Percentiles rank a stretch among this genome's conserved stretches.
Evolutionary conservation across 768 basidiomycete genomes (phyloP).

Genomic region (Leccinum variicolor): DNA sequence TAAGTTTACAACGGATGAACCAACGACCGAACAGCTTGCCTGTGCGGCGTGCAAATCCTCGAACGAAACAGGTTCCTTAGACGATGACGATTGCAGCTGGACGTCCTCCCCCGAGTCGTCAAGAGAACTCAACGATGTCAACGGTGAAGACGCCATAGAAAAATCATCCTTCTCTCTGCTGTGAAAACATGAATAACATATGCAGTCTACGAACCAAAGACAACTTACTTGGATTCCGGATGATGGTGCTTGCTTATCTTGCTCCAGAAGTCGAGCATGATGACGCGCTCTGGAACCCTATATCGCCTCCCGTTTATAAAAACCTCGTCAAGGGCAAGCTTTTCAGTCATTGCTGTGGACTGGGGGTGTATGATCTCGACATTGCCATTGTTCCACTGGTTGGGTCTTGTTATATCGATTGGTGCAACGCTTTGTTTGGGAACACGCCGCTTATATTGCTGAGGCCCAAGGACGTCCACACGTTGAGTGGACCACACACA

Average conservation of each 20-base stretch:
- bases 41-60: conserved; percentile 62
- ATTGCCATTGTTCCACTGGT: conserved; percentile 86
- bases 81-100: conserved; percentile 22
- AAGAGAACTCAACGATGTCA: conserved; percentile 71
- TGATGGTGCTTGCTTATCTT: conserved; percentile 55
- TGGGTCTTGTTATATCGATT: conserved; percentile 72
- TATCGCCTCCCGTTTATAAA: conserved; percentile 87
- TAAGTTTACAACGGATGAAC: conserved; percentile 11
- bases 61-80: conserved; percentile 27
- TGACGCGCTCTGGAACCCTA: conserved; percentile 87
- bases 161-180: conserved; percentile 26
- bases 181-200: background rate
- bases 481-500: background rate
- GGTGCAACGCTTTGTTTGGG: conserved; percentile 65
- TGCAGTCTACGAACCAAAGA: background rate
- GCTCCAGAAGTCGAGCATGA: conserved; percentile 95
- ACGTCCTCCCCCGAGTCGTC: conserved; percentile 50
- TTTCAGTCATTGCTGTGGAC: conserved; percentile 41
- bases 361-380: conserved; percentile 81
- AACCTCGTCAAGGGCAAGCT: conserved; percentile 73
- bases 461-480: conserved; percentile 6
- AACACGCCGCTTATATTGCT: conserved; percentile 80
- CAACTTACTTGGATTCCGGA: conserved; percentile 40
- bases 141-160: conserved; percentile 64
- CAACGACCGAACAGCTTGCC: conserved; percentile 33